Base-by-base conservation (phyloP, 306 rosid genomes). In the Quillaja saponaria region DNA sequence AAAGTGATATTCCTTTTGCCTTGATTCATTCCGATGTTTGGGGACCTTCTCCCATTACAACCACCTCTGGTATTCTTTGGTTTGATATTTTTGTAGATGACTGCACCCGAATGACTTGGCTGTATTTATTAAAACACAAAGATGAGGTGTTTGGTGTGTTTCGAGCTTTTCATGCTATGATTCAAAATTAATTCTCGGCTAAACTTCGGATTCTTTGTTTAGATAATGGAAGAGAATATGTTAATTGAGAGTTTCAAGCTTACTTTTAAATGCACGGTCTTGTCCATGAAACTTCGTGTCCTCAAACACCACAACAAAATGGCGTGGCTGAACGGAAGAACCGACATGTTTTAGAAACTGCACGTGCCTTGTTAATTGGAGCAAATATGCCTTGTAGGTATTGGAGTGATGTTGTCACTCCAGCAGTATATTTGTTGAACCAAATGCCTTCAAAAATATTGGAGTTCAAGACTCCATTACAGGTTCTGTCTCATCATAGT, bases 271-370 rank as follows among this genome's bases (percentile, higher is more conserved):
- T 0, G 0, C 37, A 66, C 52, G 51, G 73, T 6, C 19, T 66
- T 5, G 10, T 59, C 0, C 74, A 74, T 67, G 74, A 74, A 51
- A 66, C 53, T 42, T 51, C 47, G 0, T 66, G 59, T 15, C 10
- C 73, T 44, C 48, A 67, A 4, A 66, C 69, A 10, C 65, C 69
- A 9, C 54, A 66, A 9, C 55, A 66, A 41, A 66, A 66, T 41
- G 63, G 47, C 6, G 28, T 44, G 8, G 20, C 14, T 1, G 20
- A 66, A 8, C 0, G 63, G 14, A 61, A 61, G 12, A 69, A 69
- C 4, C 3, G 25, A 0, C 67, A 72, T 8, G 4, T 64, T 14
- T 25, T 72, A 5, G 72, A 71, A 6, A 72, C 55, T 25, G 14
- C 38, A 6, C 20, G 47, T 3, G 21, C 55, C 8, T 0, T 60